A percentile compares a stretch with the other conserved stretches of the same genome.
phyloP scores from a whole-genome alignment of 148 eudicot species.

The Rhododendron molle region DNA sequence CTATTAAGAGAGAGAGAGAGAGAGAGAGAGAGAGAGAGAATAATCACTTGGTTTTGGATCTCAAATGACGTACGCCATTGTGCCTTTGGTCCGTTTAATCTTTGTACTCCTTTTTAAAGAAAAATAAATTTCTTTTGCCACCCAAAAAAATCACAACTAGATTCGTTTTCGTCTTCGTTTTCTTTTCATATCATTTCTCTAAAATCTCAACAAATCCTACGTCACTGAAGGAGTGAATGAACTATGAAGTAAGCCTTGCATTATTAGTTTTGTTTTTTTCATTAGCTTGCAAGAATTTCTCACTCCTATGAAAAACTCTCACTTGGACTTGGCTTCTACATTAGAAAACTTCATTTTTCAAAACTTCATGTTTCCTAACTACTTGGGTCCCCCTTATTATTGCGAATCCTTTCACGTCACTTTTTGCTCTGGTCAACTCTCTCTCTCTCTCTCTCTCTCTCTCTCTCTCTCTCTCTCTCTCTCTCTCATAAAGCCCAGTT shows the following conservation, averaged over 20 bases:
- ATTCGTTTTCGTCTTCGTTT: not conserved
- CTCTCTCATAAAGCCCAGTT: too few species aligned
- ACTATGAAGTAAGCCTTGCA: not conserved
- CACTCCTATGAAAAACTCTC: not conserved
- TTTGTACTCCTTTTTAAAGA: too few species aligned
- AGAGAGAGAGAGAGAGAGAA: too few species aligned
- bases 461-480: too few species aligned
- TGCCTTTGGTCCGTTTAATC: too few species aligned
- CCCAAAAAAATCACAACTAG: not conserved
- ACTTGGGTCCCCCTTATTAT: conserved; percentile 49
- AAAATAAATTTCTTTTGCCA: too few species aligned
- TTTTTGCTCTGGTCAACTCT: conserved; percentile 50
- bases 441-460: conserved; percentile 15
- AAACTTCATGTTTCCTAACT: conserved; percentile 43
- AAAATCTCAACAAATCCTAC: not conserved
- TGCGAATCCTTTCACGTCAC: conserved; percentile 57
- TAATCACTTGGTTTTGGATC: not conserved
- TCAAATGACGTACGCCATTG: too few species aligned
- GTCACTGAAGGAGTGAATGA: not conserved
- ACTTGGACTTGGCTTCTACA: not conserved
- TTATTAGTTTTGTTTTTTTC: not conserved
- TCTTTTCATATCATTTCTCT: too few species aligned
- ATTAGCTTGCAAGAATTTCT: not conserved
- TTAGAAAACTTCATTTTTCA: not conserved
- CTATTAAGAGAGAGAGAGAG: too few species aligned